Conservation (phyloP, 2,329 filamentous ascomycete genomes). For the Teratosphaeriaceae sp. region DNA sequence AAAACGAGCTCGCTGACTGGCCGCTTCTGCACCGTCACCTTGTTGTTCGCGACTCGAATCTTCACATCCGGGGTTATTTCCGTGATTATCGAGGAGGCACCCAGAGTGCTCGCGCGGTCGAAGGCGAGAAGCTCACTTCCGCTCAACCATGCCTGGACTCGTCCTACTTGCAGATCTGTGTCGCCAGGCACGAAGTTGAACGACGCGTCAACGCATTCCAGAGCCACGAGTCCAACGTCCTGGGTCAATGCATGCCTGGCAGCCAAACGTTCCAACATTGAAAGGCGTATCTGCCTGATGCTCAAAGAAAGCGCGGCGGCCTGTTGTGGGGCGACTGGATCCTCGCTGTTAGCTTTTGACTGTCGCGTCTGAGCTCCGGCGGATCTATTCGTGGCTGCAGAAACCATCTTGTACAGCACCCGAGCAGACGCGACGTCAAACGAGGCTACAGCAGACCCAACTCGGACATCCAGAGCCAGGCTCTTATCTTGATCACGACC, state of each 20-base stretch:
- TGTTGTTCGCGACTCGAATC: slow-evolving; percentile 15
- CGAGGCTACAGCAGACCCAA: background rate
- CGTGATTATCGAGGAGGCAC: slow-evolving; percentile 11
- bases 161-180: slow-evolving; percentile 9
- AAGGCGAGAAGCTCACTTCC: slow-evolving; percentile 20
- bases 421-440: slow-evolving; percentile 4
- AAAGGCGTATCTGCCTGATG: background rate
- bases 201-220: background rate
- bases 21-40: slow-evolving; percentile 13
- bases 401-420: background rate
- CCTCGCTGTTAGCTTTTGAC: background rate
- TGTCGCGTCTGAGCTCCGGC: background rate
- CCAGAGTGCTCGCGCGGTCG: slow-evolving; percentile 11
- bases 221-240: slow-evolving; percentile 2
- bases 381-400: background rate
- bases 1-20: slow-evolving; percentile 47
- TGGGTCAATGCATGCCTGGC: background rate
- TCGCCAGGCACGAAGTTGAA: background rate
- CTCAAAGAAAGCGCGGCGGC: background rate
- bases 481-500: background rate
- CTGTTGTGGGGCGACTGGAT: background rate
- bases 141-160: slow-evolving; percentile 16
- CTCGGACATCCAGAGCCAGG: background rate
- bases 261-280: slow-evolving; percentile 5
- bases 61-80: slow-evolving; percentile 18